These are phyloP conservation scores for Calamus simplicifolius DNA, from an alignment of 176 grass and related monocot genomes.

Conservation along the genomic window DNA sequence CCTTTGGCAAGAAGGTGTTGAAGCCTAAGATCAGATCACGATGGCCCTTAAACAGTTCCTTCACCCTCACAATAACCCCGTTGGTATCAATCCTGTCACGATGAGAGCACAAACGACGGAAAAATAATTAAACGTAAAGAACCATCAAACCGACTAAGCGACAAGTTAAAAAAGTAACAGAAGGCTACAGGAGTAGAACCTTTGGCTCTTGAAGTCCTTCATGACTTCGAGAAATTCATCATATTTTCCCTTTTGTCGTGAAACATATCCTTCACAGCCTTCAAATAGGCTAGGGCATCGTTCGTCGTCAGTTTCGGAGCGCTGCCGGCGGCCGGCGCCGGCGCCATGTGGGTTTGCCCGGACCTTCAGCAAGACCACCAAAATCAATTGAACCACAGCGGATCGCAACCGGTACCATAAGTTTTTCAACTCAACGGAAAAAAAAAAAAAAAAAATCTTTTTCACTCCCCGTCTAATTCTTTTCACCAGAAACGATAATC, in stretches of 20 bases:
- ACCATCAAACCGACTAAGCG: too few species aligned
- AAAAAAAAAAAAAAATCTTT: too few species aligned
- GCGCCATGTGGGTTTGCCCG: slow-evolving; percentile 41
- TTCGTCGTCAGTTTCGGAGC: slow-evolving; percentile 79
- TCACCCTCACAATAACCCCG: slow-evolving; percentile 90
- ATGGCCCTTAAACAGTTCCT: slow-evolving; percentile 88
- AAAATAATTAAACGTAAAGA: too few species aligned
- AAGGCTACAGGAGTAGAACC: slow-evolving; percentile 25
- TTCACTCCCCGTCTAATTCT: too few species aligned
- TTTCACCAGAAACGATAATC: too few species aligned
- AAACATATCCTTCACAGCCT: slow-evolving; percentile 95
- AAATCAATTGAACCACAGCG: slow-evolving; percentile 9
- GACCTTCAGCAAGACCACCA: slow-evolving; percentile 25
- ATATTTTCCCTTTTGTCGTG: slow-evolving; percentile 89
- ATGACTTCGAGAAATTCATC: slow-evolving; percentile 99
- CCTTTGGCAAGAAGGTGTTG: slow-evolving; percentile 95
- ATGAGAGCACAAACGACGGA: too few species aligned
- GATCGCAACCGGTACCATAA: background rate
- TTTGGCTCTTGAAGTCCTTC: slow-evolving; percentile 99
- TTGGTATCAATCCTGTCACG: slow-evolving; percentile 74
- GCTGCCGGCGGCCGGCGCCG: slow-evolving; percentile 13
- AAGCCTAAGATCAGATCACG: slow-evolving; percentile 91
- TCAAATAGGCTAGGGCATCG: slow-evolving; percentile 87
- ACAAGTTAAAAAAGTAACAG: background rate
- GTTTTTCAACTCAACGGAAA: background rate